Conservation (phyloP, 2,329 filamentous ascomycete genomes). For the Seiridium cupressi region DNA sequence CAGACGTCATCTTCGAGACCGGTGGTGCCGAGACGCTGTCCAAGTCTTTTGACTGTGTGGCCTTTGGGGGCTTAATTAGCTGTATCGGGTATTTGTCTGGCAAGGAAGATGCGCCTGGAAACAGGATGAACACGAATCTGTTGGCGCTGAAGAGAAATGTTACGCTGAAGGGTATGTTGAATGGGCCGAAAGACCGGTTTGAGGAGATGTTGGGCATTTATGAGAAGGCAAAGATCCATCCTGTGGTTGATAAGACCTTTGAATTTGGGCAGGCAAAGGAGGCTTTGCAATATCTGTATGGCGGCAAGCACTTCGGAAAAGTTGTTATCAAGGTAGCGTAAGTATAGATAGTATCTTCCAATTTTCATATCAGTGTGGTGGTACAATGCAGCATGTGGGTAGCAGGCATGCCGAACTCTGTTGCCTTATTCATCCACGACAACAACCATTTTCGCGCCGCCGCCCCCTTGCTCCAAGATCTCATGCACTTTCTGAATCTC, state of each 20-base stretch:
- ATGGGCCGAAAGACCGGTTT: slow-evolving; percentile 56
- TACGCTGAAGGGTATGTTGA: slow-evolving; percentile 48
- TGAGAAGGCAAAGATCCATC: slow-evolving; percentile 36
- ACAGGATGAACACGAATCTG: slow-evolving; percentile 56
- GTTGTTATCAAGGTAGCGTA: slow-evolving; percentile 42
- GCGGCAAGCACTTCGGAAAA: slow-evolving; percentile 57
- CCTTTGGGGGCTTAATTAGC: slow-evolving; percentile 53
- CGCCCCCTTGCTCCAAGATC: slow-evolving; percentile 17
- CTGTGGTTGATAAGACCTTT: slow-evolving; percentile 46
- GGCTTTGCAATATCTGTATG: slow-evolving; percentile 51
- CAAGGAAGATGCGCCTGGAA: slow-evolving; percentile 47
- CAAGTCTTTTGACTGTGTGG: slow-evolving; percentile 51
- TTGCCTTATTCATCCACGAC: slow-evolving; percentile 10
- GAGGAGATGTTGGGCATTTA: slow-evolving; percentile 53
- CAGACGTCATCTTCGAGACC: slow-evolving; percentile 54
- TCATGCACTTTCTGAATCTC: slow-evolving; percentile 18
- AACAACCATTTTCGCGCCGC: slow-evolving; percentile 18
- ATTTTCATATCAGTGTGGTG: too few relatives aligned
- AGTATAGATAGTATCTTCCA: too few relatives aligned
- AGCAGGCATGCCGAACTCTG: too few relatives aligned
- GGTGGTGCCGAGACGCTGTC: slow-evolving; percentile 50
- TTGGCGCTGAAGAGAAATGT: slow-evolving; percentile 34
- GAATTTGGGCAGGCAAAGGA: slow-evolving; percentile 42
- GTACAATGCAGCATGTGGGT: too few relatives aligned
- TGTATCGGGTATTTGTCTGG: slow-evolving; percentile 39